These are phyloP conservation scores for Talaromyces thailandensis DNA, from an alignment of 495 filamentous ascomycete genomes.

Conservation along the genomic window DNA sequence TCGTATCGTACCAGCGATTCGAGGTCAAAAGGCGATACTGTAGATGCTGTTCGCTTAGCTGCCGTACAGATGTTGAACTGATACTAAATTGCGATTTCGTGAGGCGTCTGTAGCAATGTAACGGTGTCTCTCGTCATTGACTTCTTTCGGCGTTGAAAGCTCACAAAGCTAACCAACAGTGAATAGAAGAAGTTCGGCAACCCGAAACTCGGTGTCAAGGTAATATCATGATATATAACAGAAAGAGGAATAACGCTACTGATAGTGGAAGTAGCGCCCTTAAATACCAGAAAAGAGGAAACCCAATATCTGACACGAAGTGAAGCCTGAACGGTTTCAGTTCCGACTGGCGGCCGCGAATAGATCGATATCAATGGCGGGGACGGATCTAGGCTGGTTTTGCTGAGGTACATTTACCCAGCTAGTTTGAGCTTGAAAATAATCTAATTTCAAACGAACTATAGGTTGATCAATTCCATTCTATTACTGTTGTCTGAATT, in stretches of 20 bases:
- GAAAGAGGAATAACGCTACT: background rate
- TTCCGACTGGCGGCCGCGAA: background rate
- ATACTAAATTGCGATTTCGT: background rate
- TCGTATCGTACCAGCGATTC: background rate
- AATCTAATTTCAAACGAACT: no score
- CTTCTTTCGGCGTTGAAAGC: background rate
- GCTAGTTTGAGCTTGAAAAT: no score
- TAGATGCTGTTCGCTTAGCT: no score
- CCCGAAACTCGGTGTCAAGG: background rate
- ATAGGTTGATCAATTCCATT: background rate
- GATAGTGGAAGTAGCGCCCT: background rate
- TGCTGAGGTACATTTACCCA: no score
- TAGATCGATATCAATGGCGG: no score
- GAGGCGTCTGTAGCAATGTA: background rate
- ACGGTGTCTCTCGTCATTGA: background rate
- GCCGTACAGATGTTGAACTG: background rate
- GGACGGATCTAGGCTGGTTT: no score
- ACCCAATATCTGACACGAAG: background rate
- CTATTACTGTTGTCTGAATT: background rate
- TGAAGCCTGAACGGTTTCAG: background rate
- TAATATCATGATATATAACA: background rate
- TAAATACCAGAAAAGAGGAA: background rate
- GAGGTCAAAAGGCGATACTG: no score
- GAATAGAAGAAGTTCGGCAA: background rate
- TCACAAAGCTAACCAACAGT: no score